Percentiles rank a stretch among this genome's conserved stretches.
phyloP scores from a whole-genome alignment of 2,329 filamentous ascomycete species.

The Venturia oleaginea region DNA sequence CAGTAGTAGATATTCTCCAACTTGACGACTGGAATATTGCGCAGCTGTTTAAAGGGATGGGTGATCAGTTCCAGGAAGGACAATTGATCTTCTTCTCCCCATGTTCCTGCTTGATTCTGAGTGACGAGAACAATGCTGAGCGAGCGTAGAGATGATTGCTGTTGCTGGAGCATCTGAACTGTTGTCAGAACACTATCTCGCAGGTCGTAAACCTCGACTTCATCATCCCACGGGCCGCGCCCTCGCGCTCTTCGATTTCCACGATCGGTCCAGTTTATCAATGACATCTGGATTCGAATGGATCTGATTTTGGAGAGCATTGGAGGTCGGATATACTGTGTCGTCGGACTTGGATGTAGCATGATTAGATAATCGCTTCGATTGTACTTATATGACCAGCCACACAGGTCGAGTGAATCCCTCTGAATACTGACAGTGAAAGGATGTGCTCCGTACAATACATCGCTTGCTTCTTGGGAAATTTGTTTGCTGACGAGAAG shows the following conservation, averaged over 20 bases:
- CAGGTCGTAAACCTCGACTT: constrained; percentile 9
- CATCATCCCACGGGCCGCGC: neutral
- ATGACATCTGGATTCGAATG: constrained; percentile 10
- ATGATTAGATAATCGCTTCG: neutral
- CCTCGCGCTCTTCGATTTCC: neutral
- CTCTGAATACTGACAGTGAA: constrained; percentile 8
- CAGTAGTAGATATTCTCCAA: constrained; percentile 9
- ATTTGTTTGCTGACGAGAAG: constrained; percentile 12
- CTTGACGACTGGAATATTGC: constrained; percentile 4
- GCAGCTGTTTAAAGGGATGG: constrained; percentile 6
- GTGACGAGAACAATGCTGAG: constrained; percentile 8
- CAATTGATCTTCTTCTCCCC: constrained; percentile 4
- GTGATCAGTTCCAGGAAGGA: neutral
- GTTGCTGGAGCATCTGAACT: neutral
- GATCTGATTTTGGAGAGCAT: constrained; percentile 8
- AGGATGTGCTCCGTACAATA: constrained; percentile 9
- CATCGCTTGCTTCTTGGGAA: constrained; percentile 1
- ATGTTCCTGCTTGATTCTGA: constrained; percentile 3
- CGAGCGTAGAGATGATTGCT: neutral
- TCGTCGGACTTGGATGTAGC: neutral
- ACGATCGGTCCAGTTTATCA: constrained; percentile 3
- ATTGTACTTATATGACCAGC: constrained; percentile 3
- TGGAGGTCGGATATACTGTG: constrained; percentile 2
- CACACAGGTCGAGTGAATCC: constrained; percentile 5
- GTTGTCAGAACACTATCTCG: neutral